Conservation (phyloP, 1,284 basidiomycete genomes). For the Ganoderma resinaceum region DNA sequence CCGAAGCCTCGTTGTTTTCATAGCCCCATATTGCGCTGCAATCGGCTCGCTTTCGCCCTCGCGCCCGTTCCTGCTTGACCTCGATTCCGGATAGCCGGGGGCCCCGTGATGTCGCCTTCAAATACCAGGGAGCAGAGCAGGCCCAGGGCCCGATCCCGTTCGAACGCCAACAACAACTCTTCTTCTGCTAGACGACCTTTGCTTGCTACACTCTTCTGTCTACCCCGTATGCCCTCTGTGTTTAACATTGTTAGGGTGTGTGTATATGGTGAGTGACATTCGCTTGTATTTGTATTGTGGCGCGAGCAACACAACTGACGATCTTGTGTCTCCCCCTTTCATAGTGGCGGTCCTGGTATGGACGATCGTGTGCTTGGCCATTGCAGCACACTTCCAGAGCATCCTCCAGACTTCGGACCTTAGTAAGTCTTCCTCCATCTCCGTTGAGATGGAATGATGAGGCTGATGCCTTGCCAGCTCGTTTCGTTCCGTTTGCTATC, state of each 20-base stretch:
- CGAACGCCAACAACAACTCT: conserved; percentile 33
- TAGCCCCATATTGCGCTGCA: conserved; percentile 28
- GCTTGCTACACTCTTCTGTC: conserved; percentile 37
- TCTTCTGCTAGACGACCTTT: conserved; percentile 30
- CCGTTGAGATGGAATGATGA: not conserved
- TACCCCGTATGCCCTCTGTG: conserved; percentile 52
- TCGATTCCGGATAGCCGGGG: not conserved
- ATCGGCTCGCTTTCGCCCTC: conserved; percentile 8
- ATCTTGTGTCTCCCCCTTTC: not conserved
- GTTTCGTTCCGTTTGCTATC: conserved; percentile 83
- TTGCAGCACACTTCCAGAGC: conserved; percentile 76
- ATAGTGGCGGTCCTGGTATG: conserved; percentile 70
- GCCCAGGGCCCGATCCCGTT: conserved; percentile 37
- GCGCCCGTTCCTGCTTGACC: conserved; percentile 10
- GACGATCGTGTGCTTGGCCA: conserved; percentile 76
- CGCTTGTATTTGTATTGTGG: not conserved
- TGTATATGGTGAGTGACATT: conserved; percentile 60
- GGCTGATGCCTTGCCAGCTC: conserved; percentile 54
- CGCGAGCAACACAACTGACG: not conserved
- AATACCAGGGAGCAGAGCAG: conserved; percentile 38
- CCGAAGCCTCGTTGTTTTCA: conserved; percentile 39
- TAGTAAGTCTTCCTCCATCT: conserved; percentile 56
- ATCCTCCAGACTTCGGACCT: conserved; percentile 77
- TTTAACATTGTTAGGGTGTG: conserved; percentile 72
- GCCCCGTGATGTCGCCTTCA: conserved; percentile 46